Evolutionary conservation across 164 flowering plant genomes (phyloP), one percentile per base, ranked within the genome.

Genomic region (Umbellularia californica): DNA sequence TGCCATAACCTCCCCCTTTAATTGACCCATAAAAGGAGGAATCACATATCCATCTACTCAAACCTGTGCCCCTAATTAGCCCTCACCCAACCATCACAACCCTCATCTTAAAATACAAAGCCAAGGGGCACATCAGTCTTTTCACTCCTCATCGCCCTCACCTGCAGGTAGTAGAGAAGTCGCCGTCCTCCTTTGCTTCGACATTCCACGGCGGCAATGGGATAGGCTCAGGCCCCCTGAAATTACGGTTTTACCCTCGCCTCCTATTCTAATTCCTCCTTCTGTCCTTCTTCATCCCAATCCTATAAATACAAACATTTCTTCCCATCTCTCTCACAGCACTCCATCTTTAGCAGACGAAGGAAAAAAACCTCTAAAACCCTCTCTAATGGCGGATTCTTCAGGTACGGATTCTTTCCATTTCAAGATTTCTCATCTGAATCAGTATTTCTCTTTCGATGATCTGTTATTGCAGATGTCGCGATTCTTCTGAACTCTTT

Each of bases 141-240:
- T 77, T 62, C 50, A 13, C 15, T 41, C 11, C 11, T 41, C 47
- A 11, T 7, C 47, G 1, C 0, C 0, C 47, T 0, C 47, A 41
- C 47, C 47, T 9, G 11, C 1, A 9, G 82, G 83, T 71, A 81
- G 87, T 78, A 75, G 82, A 77, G 82, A 81, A 74, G 89, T 89
- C 87, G 77, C 79, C 84, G 70, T 88, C 84, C 83, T 2, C 33
- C 2, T 9, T 79, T 35, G 79, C 67, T 75, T 83, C 79, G 84
- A 83, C 86, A 82, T 85, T 84, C 87, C 84, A 88, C 67, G 82
- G 75, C 86, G 80, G 78, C 79, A 58, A 17, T 64, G 20, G 51
- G 51, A 23, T 9, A 15, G 14, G 17, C 12, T 25, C 27, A 28
- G 13, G 19, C 1, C 69, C 25, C 47, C 27, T 0, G 28, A 51